Evolutionary conservation across 1,284 basidiomycete genomes (phyloP).

Genomic region (Naganishia sp.): DNA sequence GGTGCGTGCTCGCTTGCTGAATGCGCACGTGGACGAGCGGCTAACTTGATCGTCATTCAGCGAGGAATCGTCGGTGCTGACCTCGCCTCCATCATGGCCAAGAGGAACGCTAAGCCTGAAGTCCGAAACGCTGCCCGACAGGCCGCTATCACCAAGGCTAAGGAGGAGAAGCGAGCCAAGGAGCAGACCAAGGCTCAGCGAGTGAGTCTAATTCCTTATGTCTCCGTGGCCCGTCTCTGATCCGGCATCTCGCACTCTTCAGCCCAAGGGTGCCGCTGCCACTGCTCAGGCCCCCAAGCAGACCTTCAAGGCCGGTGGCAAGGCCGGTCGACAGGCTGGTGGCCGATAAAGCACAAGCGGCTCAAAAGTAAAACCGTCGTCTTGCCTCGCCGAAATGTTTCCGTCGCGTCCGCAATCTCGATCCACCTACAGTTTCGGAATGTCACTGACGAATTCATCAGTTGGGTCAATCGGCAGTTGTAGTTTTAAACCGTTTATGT

Average conservation of each 20-base stretch:
- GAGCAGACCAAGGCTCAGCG: slow-evolving; percentile 79
- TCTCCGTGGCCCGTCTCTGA: slow-evolving; percentile 6
- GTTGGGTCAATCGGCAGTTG: slow-evolving; percentile 24
- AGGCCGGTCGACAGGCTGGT: slow-evolving; percentile 51
- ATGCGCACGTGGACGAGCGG: background rate
- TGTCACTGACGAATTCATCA: slow-evolving; percentile 16
- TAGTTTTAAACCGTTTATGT: slow-evolving; percentile 15
- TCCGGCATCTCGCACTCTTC: slow-evolving; percentile 12
- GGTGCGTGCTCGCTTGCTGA: slow-evolving; percentile 40
- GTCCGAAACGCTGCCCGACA: slow-evolving; percentile 78
- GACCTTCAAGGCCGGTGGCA: slow-evolving; percentile 81
- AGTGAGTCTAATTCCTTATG: background rate
- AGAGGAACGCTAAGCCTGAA: slow-evolving; percentile 86
- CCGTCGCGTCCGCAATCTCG: background rate
- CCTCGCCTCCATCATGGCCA: slow-evolving; percentile 84
- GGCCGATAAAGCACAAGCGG: slow-evolving; percentile 29
- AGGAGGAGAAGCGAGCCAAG: slow-evolving; percentile 94
- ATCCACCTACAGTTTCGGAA: slow-evolving; percentile 2
- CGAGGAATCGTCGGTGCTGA: slow-evolving; percentile 98
- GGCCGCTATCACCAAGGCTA: slow-evolving; percentile 86
- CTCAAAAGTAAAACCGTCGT: slow-evolving; percentile 13
- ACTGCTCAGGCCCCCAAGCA: slow-evolving; percentile 91
- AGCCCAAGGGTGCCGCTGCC: slow-evolving; percentile 59
- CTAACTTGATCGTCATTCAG: slow-evolving; percentile 56
- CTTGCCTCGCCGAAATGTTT: background rate